Conservation (phyloP, 257 asterid species). For the Penstemon eatonii region DNA sequence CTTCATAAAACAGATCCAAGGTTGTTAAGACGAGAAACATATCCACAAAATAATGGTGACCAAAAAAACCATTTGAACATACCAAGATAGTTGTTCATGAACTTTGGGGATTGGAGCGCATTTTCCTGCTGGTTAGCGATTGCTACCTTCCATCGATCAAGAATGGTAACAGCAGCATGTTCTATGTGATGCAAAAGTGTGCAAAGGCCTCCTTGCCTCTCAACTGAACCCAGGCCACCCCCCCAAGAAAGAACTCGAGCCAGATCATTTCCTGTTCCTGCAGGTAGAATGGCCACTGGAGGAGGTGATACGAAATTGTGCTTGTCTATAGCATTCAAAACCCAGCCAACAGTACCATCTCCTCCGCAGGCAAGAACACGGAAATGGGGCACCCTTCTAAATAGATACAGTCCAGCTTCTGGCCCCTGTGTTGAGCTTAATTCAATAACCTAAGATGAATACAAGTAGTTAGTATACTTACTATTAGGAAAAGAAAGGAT, state of each 20-base stretch:
- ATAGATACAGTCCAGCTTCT: slow-evolving; percentile 83
- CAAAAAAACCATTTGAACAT: slow-evolving; percentile 30
- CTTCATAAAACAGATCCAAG: slow-evolving; percentile 19
- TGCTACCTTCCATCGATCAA: slow-evolving; percentile 92
- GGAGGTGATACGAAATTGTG: slow-evolving; percentile 96
- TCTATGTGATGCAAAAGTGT: slow-evolving; percentile 82
- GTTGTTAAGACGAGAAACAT: slow-evolving; percentile 20
- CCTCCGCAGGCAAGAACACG: slow-evolving; percentile 95
- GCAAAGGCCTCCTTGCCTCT: slow-evolving; percentile 98
- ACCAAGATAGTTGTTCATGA: slow-evolving; percentile 97
- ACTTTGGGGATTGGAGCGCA: slow-evolving; percentile 59
- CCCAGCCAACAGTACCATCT: slow-evolving; percentile 99
- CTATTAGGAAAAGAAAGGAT: background rate
- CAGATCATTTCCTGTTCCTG: slow-evolving; percentile 99
- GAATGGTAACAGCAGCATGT: slow-evolving; percentile 97
- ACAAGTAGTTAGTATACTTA: slow-evolving; percentile 23
- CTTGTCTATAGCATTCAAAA: slow-evolving; percentile 81
- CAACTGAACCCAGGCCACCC: slow-evolving; percentile 92
- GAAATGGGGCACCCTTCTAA: slow-evolving; percentile 86
- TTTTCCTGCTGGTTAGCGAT: slow-evolving; percentile 68
- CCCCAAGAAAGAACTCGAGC: slow-evolving; percentile 99
- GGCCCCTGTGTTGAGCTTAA: slow-evolving; percentile 91
- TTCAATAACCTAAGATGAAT: slow-evolving; percentile 58
- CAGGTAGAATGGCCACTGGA: slow-evolving; percentile 98
- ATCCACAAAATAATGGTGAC: slow-evolving; percentile 17